Evolutionary conservation across 371 early-diverging fungal genomes (phyloP), one percentile per base, ranked within the genome.

Genomic region (Umbelopsis sp.): DNA sequence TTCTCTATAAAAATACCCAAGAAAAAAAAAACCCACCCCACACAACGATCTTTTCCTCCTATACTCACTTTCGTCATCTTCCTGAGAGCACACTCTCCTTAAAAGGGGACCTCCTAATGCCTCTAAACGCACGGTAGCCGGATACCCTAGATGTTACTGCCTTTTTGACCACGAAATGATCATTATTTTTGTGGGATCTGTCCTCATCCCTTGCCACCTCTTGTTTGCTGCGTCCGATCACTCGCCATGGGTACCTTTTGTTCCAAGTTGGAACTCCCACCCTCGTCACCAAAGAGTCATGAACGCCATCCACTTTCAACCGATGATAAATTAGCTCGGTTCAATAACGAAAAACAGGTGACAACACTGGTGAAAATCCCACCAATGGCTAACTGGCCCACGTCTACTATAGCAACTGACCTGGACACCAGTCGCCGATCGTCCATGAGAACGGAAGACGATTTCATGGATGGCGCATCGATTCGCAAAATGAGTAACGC

Each of bases 401-500:
- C 57, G 4, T 4, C 29, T 1, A 29, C 1, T 4, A 1, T 29
- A 4, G 29, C 4, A 1, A 29, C 29, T 29, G 29, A 29, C 29
- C 29, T 29, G 29, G 29, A 29, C 29, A 29, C 4, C 8, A 57
- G 57, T 32, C 29, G 35, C 35, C 57, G 57, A 16, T 57, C 57
- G 35, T 57, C 57, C 18, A 35, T 57, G 57, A 57, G 35, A 35
- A 57, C 35, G 4, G 57, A 57, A 57, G 57, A 57, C 14, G 57
- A 57, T n/a, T 57, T 57, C 14, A 57, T 57, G 57, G 57, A 57
- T 35, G 57, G 57, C n/a, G 57, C 57, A 18, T 35, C 57, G 10
- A n/a, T 35, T 16, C 57, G 57, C 22, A 57, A 57, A 57, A 18
- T 57, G 35, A 57, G 57, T 18, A 35, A 57, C 32, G 57, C 57